A percentile compares a stretch with the other conserved stretches of the same genome.
These are phyloP conservation scores for Trametes elegans DNA, from an alignment of 768 basidiomycete species.

Conservation along the genomic window DNA sequence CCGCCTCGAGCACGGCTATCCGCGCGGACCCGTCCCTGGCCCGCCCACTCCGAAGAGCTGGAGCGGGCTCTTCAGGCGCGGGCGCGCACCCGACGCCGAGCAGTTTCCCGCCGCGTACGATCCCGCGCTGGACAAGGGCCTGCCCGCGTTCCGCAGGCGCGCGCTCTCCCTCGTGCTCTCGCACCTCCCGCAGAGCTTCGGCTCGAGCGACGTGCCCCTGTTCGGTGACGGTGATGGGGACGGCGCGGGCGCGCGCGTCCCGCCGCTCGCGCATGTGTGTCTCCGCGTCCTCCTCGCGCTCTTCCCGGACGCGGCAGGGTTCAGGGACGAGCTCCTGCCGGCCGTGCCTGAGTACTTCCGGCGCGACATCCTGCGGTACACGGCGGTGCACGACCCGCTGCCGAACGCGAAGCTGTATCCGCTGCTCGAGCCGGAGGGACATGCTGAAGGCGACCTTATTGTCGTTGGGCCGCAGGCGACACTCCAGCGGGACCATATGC, in stretches of 20 bases:
- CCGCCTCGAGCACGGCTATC: constrained; percentile 21
- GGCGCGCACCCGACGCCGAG: constrained; percentile 20
- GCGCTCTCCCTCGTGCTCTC: constrained; percentile 55
- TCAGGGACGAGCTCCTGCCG: constrained; percentile 44
- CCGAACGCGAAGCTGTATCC: constrained; percentile 46
- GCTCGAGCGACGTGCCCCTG: constrained; percentile 16
- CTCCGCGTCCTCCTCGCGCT: constrained; percentile 43
- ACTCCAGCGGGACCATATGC: constrained; percentile 45
- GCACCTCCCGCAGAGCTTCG: constrained; percentile 24
- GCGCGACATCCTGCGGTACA: constrained; percentile 54
- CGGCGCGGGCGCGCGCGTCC: constrained; percentile 32
- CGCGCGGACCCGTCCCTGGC: constrained; percentile 25
- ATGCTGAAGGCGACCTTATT: constrained; percentile 63
- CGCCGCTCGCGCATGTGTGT: constrained; percentile 57
- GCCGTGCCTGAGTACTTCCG: constrained; percentile 59
- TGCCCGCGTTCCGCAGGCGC: constrained; percentile 46
- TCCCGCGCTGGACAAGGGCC: constrained; percentile 17
- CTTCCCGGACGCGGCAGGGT: constrained; percentile 36
- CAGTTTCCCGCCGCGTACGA: background rate
- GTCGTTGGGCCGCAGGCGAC: constrained; percentile 54
- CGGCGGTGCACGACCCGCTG: constrained; percentile 58
- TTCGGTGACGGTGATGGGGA: background rate
- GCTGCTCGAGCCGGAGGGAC: constrained; percentile 48
- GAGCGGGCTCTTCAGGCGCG: constrained; percentile 35
- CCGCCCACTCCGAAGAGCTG: constrained; percentile 52